Evolutionary conservation across 2,329 filamentous ascomycete species (phyloP).

Genomic region (Penicillium sp.): DNA sequence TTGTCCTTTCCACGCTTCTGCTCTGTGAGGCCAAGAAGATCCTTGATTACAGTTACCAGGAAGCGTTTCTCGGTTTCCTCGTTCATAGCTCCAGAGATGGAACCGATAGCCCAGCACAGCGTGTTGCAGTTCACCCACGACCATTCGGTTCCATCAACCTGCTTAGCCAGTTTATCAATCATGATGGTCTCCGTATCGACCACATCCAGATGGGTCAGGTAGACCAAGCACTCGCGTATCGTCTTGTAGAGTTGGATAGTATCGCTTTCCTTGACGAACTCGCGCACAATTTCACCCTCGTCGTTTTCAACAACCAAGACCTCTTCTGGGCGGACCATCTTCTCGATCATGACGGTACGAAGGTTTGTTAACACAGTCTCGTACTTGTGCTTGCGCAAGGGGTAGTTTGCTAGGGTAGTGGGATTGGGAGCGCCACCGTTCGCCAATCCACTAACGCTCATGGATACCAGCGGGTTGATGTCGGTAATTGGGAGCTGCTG

Average conservation of each 20-base stretch:
- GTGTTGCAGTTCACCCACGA: slow-evolving; percentile 99
- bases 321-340: slow-evolving; percentile 98
- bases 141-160: slow-evolving; percentile 95
- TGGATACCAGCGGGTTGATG: slow-evolving; percentile 81
- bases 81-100: slow-evolving; percentile 98
- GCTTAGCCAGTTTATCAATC: slow-evolving; percentile 94
- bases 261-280: slow-evolving; percentile 99
- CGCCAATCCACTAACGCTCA: slow-evolving; percentile 68
- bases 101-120: slow-evolving; percentile 98
- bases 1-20: slow-evolving; percentile 99
- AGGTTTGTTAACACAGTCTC: slow-evolving; percentile 90
- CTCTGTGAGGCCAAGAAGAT: slow-evolving; percentile 91
- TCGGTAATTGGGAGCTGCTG: slow-evolving; percentile 92
- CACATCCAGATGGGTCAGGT: slow-evolving; percentile 94
- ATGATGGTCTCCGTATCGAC: slow-evolving; percentile 98
- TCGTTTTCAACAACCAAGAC: slow-evolving; percentile 99
- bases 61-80: slow-evolving; percentile 99
- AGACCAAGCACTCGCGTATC: slow-evolving; percentile 93
- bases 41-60: slow-evolving; percentile 97
- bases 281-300: slow-evolving; percentile 96
- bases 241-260: slow-evolving; percentile 99
- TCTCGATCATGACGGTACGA: slow-evolving; percentile 98
- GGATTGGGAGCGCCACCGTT: slow-evolving; percentile 85
- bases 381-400: slow-evolving; percentile 97
- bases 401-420: slow-evolving; percentile 80